phyloP scores from a whole-genome alignment of 352 stramenopile genomes.

The Pythium rishiriense region DNA sequence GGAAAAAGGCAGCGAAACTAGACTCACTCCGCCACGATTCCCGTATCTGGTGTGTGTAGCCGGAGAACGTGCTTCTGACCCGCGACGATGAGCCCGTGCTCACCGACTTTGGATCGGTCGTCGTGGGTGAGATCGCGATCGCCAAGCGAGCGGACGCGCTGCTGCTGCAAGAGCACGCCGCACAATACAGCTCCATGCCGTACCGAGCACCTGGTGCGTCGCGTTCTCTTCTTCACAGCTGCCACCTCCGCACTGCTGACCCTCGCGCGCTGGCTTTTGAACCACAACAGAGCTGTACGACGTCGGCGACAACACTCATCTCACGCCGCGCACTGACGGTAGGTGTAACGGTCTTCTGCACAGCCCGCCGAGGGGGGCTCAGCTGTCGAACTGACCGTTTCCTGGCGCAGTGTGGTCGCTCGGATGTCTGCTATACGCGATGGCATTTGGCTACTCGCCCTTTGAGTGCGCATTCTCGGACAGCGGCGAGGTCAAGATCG shows the following conservation, averaged over 20 bases:
- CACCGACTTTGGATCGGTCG: constrained; percentile 88
- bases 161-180: constrained; percentile 82
- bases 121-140: constrained; percentile 61
- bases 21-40: background rate
- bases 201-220: constrained; percentile 78
- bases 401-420: constrained; percentile 78
- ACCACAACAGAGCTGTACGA: constrained; percentile 90
- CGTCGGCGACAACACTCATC: constrained; percentile 62
- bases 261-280: background rate
- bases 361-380: too few relatives aligned
- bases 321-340: constrained; percentile 80
- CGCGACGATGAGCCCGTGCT: constrained; percentile 78
- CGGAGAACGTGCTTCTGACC: constrained; percentile 86
- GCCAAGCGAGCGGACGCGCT: constrained; percentile 74
- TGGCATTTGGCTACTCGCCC: constrained; percentile 89
- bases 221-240: background rate
- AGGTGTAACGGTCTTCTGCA: too few relatives aligned
- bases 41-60: constrained; percentile 31
- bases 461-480: constrained; percentile 88
- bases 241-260: background rate
- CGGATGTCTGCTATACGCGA: constrained; percentile 86
- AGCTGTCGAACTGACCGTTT: background rate
- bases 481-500: constrained; percentile 57
- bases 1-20: too few relatives aligned
- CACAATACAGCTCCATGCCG: constrained; percentile 83